Base-by-base conservation (phyloP, 2,329 filamentous ascomycete species). In the Trichophyton mentagrophytes region DNA sequence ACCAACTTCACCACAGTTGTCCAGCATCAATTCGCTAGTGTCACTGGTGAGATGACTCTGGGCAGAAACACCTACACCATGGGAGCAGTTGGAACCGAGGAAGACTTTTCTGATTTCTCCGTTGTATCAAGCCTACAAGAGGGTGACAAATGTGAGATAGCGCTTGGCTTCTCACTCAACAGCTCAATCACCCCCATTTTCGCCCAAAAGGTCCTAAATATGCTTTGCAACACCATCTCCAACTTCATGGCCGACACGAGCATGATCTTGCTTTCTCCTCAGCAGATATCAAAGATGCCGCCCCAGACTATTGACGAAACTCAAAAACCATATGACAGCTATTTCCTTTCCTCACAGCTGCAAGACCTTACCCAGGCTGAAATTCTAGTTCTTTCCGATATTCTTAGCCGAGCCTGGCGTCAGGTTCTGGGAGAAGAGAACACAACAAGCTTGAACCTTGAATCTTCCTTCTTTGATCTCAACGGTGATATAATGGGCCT, bases 401-500 rank as follows among this genome's bases (percentile, higher is more conserved):
- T 74, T 25, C 66, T 76, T 7, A 73, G 69, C 27, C 69, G 71
- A 17, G 69, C 70, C 13, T 76, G 74, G 74, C 68, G 72, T 33
- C 71, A 75, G 59, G 73, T 75, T 9, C 68, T 76, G 0, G 68
- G 67, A 8, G 64, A 68, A 13, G 59, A 65, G 8, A 62, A 65
- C 33, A 67, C 64, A 7, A 67, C 65, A 2, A 65, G 67, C 20
- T 60, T 68, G 1, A 72, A 73, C 44, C 69, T 74, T 15, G 71
- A 75, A 46, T 72, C 72, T 0, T 75, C 72, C 1, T 76, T 76
- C 67, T 76, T 75, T 60, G 70, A 73, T 2, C 69, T 75, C 2
- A 73, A 73, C 3, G 74, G 74, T 7, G 74, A 76, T 49, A 68
- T 77, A 33, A 71, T 76, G 64, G 71, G 70, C 20, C 68, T 77